Percentiles rank a stretch among this genome's conserved stretches.
phyloP scores from a whole-genome alignment of 257 asterid genomes.

The Nicotiana tomentosiformis region DNA sequence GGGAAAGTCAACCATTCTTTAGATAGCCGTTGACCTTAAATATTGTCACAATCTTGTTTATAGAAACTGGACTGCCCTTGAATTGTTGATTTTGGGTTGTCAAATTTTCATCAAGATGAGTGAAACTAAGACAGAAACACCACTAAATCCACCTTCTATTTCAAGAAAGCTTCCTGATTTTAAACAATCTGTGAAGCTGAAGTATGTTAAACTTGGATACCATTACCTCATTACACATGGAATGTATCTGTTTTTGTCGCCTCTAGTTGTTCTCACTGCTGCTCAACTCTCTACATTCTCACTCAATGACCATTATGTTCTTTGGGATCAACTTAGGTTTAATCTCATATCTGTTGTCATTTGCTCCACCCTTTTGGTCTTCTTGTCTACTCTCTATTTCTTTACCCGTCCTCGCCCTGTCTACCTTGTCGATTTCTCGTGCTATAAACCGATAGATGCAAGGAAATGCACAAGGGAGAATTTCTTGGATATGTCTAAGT shows the following conservation, averaged over 20 bases:
- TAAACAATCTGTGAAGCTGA: constrained; percentile 64
- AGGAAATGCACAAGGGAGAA: constrained; percentile 62
- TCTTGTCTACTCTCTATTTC: constrained; percentile 58
- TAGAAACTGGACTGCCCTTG: neutral
- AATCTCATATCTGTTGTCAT: constrained; percentile 55
- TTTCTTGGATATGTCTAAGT: constrained; percentile 53
- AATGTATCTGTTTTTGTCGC: constrained; percentile 62
- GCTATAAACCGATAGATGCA: constrained; percentile 63
- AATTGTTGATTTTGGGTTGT: neutral
- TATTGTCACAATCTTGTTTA: neutral
- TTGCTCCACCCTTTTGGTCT: constrained; percentile 63
- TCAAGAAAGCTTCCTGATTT: constrained; percentile 70
- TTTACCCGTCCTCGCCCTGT: constrained; percentile 72
- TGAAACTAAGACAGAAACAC: constrained; percentile 33
- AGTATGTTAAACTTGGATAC: constrained; percentile 85
- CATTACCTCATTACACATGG: constrained; percentile 79
- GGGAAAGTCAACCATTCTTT: neutral
- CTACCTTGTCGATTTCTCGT: constrained; percentile 70
- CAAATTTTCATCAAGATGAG: constrained; percentile 32
- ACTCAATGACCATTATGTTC: constrained; percentile 41
- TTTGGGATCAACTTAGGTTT: constrained; percentile 72
- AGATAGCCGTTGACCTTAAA: neutral
- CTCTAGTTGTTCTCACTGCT: constrained; percentile 48
- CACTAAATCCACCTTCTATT: constrained; percentile 39
- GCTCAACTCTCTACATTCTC: constrained; percentile 72